Percentiles rank a stretch among this genome's conserved stretches.
Conservation (phyloP, 73 alveolate species). For the Tetrahymena thermophila region DNA sequence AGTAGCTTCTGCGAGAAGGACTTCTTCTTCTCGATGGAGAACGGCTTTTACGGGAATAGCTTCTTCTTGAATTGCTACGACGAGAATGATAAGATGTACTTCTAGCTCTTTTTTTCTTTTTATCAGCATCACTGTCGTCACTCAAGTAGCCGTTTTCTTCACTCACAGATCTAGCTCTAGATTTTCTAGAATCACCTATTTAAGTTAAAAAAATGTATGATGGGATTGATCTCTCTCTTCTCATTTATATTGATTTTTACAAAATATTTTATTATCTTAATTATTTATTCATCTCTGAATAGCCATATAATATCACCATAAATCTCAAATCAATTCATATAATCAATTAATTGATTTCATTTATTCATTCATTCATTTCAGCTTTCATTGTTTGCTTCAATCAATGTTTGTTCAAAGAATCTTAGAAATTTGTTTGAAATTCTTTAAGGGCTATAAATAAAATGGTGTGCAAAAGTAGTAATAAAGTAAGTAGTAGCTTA, state of each 20-base stretch:
- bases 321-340: neutral
- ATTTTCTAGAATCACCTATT: neutral
- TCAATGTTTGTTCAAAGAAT: neutral
- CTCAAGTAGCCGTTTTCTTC: neutral
- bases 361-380: neutral
- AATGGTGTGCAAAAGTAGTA: neutral
- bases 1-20: neutral
- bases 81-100: neutral
- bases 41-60: neutral
- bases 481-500: neutral
- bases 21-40: neutral
- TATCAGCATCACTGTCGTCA: neutral
- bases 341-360: neutral
- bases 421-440: neutral
- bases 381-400: neutral
- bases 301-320: neutral
- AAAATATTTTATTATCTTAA: neutral
- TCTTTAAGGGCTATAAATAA: neutral
- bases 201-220: neutral
- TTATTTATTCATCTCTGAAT: neutral
- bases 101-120: neutral
- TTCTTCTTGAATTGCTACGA: neutral
- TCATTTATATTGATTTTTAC: neutral
- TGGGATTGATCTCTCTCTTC: neutral
- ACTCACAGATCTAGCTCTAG: neutral